phyloP scores from a whole-genome alignment of 139 green algal species.

The Auxenochlorella pyrenoidosa region DNA sequence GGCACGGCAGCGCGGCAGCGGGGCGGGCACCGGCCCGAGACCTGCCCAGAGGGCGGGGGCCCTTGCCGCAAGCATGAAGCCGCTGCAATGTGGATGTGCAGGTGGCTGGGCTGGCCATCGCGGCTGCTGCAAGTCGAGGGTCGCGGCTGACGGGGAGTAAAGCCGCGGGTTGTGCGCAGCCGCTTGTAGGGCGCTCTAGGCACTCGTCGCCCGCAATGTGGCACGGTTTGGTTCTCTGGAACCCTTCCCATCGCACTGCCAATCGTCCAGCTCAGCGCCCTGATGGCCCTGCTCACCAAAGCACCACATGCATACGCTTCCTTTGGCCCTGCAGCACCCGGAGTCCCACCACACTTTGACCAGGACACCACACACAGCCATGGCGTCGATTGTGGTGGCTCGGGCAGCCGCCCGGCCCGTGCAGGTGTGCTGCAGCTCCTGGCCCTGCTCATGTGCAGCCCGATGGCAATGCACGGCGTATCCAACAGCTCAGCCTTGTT shows the following conservation, averaged over 20 bases:
- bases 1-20: background rate
- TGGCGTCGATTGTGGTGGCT: conserved; percentile 22
- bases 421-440: background rate
- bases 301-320: background rate
- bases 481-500: too few species aligned
- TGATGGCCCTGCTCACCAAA: background rate
- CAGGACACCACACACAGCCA: background rate
- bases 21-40: background rate
- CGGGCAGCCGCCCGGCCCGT: conserved; percentile 5
- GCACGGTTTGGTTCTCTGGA: background rate
- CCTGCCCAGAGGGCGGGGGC: background rate
- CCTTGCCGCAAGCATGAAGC: background rate
- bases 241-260: background rate
- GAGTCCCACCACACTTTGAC: background rate
- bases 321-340: background rate
- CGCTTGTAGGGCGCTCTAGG: too few species aligned
- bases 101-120: background rate
- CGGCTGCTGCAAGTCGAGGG: too few species aligned
- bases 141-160: too few species aligned
- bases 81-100: background rate
- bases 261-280: background rate
- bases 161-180: too few species aligned
- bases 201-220: too few species aligned
- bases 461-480: background rate
- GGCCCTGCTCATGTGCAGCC: background rate